Conservation (phyloP, 176 grass and related monocot genomes). For the Musa acuminata region DNA sequence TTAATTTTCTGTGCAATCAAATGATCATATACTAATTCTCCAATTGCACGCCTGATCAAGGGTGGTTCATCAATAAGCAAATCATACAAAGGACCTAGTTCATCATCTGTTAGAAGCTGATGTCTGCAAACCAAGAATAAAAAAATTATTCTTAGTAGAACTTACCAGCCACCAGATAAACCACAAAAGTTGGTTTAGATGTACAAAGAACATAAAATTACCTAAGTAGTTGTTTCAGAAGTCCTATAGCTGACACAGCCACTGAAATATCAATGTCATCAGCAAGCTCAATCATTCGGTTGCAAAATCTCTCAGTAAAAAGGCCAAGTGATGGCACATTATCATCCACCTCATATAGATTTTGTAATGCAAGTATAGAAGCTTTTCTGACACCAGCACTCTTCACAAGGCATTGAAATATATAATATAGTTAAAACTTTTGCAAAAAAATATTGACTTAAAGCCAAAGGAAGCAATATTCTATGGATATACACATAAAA, state of each 20-base stretch:
- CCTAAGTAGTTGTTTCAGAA: conserved; percentile 89
- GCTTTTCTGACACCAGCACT: conserved; percentile 86
- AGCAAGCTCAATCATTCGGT: conserved; percentile 94
- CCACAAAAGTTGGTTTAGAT: background rate
- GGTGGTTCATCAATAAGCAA: conserved; percentile 98
- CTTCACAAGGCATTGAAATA: conserved; percentile 34
- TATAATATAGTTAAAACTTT: conserved; percentile 11
- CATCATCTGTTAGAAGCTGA: conserved; percentile 90
- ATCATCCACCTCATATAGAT: conserved; percentile 74
- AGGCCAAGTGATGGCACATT: conserved; percentile 82
- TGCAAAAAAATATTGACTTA: background rate
- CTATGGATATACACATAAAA: background rate
- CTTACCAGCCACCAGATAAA: background rate
- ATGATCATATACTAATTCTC: conserved; percentile 97
- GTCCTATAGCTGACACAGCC: conserved; percentile 90
- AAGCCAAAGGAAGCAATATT: background rate
- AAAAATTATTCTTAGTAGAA: background rate
- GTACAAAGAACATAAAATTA: conserved; percentile 21
- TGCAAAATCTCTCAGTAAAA: conserved; percentile 89
- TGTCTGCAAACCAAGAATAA: conserved; percentile 50
- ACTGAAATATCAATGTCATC: conserved; percentile 98
- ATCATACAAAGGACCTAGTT: conserved; percentile 93
- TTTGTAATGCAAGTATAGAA: conserved; percentile 79
- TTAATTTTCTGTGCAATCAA: conserved; percentile 93
- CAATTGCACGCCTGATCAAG: conserved; percentile 92